Conservation (phyloP, 1,284 basidiomycete species). For the Stereum hirsutum region DNA sequence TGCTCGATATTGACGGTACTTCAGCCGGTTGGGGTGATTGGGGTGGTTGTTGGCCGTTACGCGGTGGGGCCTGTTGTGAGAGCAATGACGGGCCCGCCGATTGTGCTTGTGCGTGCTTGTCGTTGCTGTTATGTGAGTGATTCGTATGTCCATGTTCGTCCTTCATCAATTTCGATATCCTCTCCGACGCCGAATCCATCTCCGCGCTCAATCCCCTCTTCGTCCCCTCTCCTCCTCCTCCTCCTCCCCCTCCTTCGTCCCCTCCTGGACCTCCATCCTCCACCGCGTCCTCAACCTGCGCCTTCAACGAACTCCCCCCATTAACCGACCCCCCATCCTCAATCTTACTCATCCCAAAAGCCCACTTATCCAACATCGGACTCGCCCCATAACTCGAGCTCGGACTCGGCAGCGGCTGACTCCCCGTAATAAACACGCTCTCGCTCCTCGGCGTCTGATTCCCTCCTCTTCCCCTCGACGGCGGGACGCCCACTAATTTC, state of each 20-base stretch:
- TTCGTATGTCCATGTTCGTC: conserved; percentile 43
- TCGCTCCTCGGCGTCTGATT: conserved; percentile 94
- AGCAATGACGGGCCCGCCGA: conserved; percentile 70
- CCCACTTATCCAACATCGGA: conserved; percentile 85
- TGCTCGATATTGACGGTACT: conserved; percentile 11
- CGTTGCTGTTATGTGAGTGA: conserved; percentile 32
- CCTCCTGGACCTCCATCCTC: conserved; percentile 10
- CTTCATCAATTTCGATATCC: conserved; percentile 60
- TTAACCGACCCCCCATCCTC: conserved; percentile 22
- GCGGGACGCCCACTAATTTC: conserved; percentile 91
- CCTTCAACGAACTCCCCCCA: conserved; percentile 10
- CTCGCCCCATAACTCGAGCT: conserved; percentile 57
- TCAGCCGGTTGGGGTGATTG: conserved; percentile 9
- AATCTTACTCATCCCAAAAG: conserved; percentile 87
- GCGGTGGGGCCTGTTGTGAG: conserved; percentile 62
- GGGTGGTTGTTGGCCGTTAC: conserved; percentile 16
- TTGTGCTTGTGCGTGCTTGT: no score
- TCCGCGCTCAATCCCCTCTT: conserved; percentile 11
- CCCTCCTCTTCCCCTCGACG: conserved; percentile 90
- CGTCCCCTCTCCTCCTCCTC: conserved; percentile 13
- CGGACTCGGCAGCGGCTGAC: conserved; percentile 84
- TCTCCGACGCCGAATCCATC: conserved; percentile 43
- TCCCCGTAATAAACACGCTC: conserved; percentile 87
- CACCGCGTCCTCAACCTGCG: background rate
- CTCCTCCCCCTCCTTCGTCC: no score